Evolutionary conservation across 208 protist species (phyloP).

Genomic region (Acanthamoeba royreba): DNA sequence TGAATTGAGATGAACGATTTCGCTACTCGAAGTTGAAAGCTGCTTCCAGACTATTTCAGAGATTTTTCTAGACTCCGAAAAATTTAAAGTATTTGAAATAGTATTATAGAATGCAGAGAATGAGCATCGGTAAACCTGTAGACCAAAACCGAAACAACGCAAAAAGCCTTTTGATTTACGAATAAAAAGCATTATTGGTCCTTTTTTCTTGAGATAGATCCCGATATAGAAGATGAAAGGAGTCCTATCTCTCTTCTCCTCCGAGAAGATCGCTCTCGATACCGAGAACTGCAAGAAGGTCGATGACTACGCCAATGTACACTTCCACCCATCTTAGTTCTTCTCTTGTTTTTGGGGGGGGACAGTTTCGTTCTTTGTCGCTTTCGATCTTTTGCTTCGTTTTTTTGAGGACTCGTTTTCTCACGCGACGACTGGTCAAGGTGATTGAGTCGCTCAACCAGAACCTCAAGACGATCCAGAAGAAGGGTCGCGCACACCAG

Average conservation of each 20-base stretch:
- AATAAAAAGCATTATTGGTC: neutral
- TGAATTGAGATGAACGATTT: too few species aligned
- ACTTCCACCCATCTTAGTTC: too few species aligned
- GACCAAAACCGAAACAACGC: too few species aligned
- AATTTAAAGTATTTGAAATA: too few species aligned
- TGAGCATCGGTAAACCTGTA: too few species aligned
- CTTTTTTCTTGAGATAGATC: too few species aligned
- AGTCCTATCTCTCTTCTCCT: neutral
- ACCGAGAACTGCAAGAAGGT: neutral
- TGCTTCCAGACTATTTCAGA: too few species aligned
- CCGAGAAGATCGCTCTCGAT: neutral
- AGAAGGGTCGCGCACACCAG: neutral
- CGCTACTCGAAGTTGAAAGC: too few species aligned
- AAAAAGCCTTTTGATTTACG: neutral
- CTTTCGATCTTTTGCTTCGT: neutral
- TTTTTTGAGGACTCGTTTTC: neutral
- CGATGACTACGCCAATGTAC: neutral
- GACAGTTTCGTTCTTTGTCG: too few species aligned
- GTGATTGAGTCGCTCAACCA: neutral
- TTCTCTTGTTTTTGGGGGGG: too few species aligned
- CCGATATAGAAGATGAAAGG: neutral
- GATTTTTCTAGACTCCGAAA: too few species aligned
- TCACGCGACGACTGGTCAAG: neutral
- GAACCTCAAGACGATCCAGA: neutral
- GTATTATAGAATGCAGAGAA: too few species aligned